phyloP scores from a whole-genome alignment of 2,329 filamentous ascomycete genomes.

The Xylaria sp. region DNA sequence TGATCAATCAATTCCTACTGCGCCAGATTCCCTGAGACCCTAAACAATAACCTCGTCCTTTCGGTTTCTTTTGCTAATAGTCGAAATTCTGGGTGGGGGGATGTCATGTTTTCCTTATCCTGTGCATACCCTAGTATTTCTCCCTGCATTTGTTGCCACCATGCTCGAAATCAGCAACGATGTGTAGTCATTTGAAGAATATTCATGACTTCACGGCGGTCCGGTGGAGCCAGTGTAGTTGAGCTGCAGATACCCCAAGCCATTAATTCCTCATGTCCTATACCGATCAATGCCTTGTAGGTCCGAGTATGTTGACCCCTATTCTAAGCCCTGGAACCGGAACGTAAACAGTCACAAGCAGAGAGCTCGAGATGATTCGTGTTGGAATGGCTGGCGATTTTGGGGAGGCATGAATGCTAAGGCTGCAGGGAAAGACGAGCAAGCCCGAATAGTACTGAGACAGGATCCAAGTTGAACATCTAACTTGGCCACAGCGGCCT shows the following conservation, averaged over 20 bases:
- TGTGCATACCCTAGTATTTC: not conserved
- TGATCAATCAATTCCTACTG: slow-evolving; percentile 11
- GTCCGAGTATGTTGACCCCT: not conserved
- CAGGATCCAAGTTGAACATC: not conserved
- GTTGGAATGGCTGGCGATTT: not conserved
- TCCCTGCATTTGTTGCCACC: not conserved
- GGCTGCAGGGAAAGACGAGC: not conserved
- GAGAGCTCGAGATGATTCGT: not conserved
- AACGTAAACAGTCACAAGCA: not conserved
- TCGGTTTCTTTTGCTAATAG: not conserved
- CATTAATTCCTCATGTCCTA: not conserved
- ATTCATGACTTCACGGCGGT: not conserved
- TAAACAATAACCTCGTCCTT: not conserved
- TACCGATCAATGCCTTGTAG: not conserved
- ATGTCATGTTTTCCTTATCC: not conserved
- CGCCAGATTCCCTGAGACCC: slow-evolving; percentile 8
- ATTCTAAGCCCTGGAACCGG: not conserved
- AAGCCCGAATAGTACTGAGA: not conserved
- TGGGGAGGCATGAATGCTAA: not conserved
- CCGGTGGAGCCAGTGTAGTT: not conserved
- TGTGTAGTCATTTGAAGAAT: not conserved
- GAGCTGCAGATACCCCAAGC: not conserved
- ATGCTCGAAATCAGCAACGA: not conserved
- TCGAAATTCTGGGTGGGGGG: not conserved
- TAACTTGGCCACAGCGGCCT: not conserved